Conservation (phyloP, 148 eudicot species). For the Pouteria glomerata region DNA sequence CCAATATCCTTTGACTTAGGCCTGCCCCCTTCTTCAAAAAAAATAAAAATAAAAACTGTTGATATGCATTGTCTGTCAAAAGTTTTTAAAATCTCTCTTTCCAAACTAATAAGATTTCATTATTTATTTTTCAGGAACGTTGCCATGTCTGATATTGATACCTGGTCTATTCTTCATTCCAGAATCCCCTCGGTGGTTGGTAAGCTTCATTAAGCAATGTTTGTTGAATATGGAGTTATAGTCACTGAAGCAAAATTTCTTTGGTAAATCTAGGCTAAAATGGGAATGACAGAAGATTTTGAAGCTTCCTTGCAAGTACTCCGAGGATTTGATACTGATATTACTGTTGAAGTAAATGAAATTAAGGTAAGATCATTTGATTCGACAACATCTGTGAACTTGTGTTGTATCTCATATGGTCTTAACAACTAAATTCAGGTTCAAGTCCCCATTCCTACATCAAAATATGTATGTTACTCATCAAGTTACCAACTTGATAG, state of each 20-base stretch:
- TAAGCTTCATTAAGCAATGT: constrained; percentile 25
- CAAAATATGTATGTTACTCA: not conserved
- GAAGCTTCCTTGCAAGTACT: constrained; percentile 97
- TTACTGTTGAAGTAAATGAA: constrained; percentile 76
- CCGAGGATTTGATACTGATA: constrained; percentile 90
- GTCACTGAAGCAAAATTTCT: constrained; percentile 1
- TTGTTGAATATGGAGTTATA: not conserved
- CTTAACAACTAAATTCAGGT: not conserved
- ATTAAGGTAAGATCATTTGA: constrained; percentile 58
- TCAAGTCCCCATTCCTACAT: not conserved
- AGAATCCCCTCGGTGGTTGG: constrained; percentile 99
- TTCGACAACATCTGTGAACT: not conserved
- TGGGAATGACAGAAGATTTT: constrained; percentile 87
- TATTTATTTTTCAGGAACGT: constrained; percentile 51
- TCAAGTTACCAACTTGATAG: not conserved
- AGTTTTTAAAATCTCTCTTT: not conserved
- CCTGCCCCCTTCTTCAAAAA: not conserved
- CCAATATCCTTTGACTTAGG: not conserved
- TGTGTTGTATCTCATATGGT: not conserved
- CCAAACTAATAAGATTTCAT: constrained; percentile 3
- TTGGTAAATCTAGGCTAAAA: constrained; percentile 63
- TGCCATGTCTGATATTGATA: constrained; percentile 82
- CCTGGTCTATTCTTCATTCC: constrained; percentile 96
- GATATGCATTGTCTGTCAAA: not conserved
- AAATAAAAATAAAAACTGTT: not conserved